Percentiles rank a stretch among this genome's conserved stretches.
phyloP scores from a whole-genome alignment of 2,329 filamentous ascomycete species.

The Ophiostoma quercus region DNA sequence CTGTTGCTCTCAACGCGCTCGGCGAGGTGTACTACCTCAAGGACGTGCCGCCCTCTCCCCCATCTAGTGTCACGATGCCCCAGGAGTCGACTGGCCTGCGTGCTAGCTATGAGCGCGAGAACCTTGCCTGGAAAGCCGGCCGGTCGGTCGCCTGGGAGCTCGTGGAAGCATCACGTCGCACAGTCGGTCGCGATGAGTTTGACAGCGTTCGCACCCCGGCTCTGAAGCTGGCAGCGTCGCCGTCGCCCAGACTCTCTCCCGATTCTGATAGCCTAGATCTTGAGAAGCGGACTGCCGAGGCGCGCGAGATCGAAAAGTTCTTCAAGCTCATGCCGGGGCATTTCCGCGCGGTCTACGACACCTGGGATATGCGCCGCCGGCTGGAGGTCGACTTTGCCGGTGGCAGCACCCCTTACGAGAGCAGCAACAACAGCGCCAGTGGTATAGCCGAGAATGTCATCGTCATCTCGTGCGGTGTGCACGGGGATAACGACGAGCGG shows the following conservation, averaged over 20 bases:
- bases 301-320: constrained; percentile 74
- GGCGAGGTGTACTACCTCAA: constrained; percentile 86
- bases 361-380: constrained; percentile 87
- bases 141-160: constrained; percentile 76
- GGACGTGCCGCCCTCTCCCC: constrained; percentile 53
- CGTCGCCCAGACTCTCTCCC: constrained; percentile 64
- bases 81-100: neutral
- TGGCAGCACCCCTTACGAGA: constrained; percentile 41
- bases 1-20: constrained; percentile 86
- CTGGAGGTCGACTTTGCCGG: constrained; percentile 85
- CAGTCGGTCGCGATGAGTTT: constrained; percentile 66
- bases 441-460: constrained; percentile 70
- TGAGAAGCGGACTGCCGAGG: constrained; percentile 69
- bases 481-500: constrained; percentile 31
- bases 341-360: constrained; percentile 70
- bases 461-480: constrained; percentile 61
- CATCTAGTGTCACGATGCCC: constrained; percentile 31
- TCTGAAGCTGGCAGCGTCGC: constrained; percentile 67
- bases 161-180: constrained; percentile 69
- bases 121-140: constrained; percentile 73
- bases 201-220: constrained; percentile 52
- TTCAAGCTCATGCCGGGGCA: constrained; percentile 67
- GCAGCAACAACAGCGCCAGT: constrained; percentile 50
- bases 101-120: constrained; percentile 37
- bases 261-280: constrained; percentile 63